Evolutionary conservation across 371 early-diverging fungal genomes (phyloP), one percentile per base, ranked within the genome.

Genomic region (Sporodiniella umbellata): DNA sequence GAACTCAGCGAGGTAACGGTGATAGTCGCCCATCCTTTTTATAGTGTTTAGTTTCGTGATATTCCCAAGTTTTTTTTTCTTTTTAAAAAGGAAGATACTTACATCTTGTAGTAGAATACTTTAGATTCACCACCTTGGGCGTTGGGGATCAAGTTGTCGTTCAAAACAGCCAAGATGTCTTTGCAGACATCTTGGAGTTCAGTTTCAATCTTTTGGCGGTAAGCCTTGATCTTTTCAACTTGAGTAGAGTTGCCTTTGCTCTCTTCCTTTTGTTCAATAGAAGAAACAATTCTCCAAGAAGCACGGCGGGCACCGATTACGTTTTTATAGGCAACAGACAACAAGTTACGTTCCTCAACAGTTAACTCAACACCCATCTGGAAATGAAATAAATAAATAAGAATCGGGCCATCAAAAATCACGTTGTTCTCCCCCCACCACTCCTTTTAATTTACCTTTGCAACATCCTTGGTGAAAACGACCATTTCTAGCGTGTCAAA

Each of bases 21-120:
- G 93, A 85, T 99, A 99, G 77, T 99, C 99, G 50, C 99, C 99
- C 88, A 94, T 99, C 87, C 87, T 87, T 53, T 35, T n/a, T 35
- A 51, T 48, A 23, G 26, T n/a, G 24, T 11, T 37, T n/a, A n/a
- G n/a, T n/a, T n/a, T n/a, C n/a, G n/a, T n/a, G n/a, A n/a, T n/a
- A n/a, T 26, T 23, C 17, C 22, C 24, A 12, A 33, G 19, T 43
- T 35, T 23, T 17, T 33, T 43, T 17, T 48, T 30, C 19, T 23
- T 5, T 58, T 0, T 35, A 37, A 22, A 18, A 30, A n/a, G n/a
- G n/a, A n/a, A n/a, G n/a, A n/a, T n/a, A 66, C 77, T 62, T 60
- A 86, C 99, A 99, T 99, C 88, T 99, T 99, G 84, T 93, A 89
- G 83, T 98, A 99, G 76, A 99, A 99, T 56, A 99, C 98, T 80